A percentile compares a stretch with the other conserved stretches of the same genome.
These are phyloP conservation scores for Fusarium sp. DNA, from an alignment of 2,329 filamentous ascomycete genomes.

Conservation along the genomic window DNA sequence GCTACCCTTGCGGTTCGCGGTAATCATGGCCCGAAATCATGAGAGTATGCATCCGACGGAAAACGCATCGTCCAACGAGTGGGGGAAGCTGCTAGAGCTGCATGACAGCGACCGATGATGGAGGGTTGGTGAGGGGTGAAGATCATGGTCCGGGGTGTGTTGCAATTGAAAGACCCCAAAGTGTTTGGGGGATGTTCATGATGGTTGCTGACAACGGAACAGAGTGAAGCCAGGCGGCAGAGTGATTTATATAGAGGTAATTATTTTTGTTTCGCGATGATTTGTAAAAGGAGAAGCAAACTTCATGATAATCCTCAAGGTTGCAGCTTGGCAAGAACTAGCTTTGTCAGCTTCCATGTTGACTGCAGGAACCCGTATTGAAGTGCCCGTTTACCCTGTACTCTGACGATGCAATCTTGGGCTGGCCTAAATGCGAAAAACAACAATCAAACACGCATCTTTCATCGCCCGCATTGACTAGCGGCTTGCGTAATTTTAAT, in stretches of 20 bases:
- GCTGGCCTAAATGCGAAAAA: neutral
- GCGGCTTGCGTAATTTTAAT: neutral
- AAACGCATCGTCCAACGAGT: slow-evolving; percentile 16
- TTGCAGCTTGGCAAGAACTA: neutral
- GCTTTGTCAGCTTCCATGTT: slow-evolving; percentile 8
- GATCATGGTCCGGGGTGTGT: neutral
- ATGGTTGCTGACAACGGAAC: slow-evolving; percentile 8
- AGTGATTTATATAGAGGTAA: neutral
- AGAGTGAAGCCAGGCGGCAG: neutral
- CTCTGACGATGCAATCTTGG: neutral
- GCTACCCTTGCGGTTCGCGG: slow-evolving; percentile 14
- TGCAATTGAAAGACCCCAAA: slow-evolving; percentile 26
- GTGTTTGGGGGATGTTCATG: slow-evolving; percentile 29
- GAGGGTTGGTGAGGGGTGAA: slow-evolving; percentile 29
- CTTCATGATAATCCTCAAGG: neutral
- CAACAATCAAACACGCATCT: neutral
- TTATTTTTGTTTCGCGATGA: neutral
- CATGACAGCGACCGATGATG: slow-evolving; percentile 23
- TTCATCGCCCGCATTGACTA: neutral
- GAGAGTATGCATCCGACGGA: neutral
- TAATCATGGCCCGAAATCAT: slow-evolving; percentile 23
- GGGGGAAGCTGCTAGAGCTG: slow-evolving; percentile 7
- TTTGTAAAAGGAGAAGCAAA: neutral
- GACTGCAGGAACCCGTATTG: neutral
- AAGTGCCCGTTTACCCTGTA: slow-evolving; percentile 22